phyloP scores from a whole-genome alignment of 1,284 basidiomycete species.

The Naganishia liquefaciens region DNA sequence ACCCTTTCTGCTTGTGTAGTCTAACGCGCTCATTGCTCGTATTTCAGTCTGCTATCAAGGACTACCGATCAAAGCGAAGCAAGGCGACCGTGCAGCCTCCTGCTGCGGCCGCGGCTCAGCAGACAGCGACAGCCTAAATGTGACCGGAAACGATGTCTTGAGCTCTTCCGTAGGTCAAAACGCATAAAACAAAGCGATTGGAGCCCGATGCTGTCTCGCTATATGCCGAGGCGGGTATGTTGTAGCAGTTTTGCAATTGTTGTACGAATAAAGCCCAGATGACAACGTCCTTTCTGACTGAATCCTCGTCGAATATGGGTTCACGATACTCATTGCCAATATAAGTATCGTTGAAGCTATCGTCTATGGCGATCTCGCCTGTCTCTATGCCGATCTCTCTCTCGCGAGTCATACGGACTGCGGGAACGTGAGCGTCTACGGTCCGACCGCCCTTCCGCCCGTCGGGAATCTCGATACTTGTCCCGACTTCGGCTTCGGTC shows the following conservation, averaged over 20 bases:
- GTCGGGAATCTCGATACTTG: slow-evolving; percentile 20
- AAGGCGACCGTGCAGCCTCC: slow-evolving; percentile 38
- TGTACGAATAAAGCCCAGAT: slow-evolving; percentile 12
- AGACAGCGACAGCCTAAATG: slow-evolving; percentile 17
- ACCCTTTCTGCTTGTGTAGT: not conserved
- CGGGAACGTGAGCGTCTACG: slow-evolving; percentile 18
- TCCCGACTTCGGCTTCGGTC: slow-evolving; percentile 30
- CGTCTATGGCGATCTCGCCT: slow-evolving; percentile 21
- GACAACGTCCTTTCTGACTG: not conserved
- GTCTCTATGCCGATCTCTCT: slow-evolving; percentile 36
- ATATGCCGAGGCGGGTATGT: too few relatives aligned
- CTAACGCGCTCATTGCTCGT: not conserved
- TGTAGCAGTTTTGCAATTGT: slow-evolving; percentile 1
- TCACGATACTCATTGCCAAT: not conserved
- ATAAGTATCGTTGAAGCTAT: not conserved
- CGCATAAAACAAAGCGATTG: not conserved
- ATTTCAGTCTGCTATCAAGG: slow-evolving; percentile 78
- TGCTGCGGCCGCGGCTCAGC: slow-evolving; percentile 2
- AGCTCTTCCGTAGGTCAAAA: not conserved
- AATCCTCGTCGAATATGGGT: not conserved
- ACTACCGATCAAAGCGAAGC: slow-evolving; percentile 79
- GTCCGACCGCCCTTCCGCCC: slow-evolving; percentile 31
- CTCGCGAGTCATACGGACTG: slow-evolving; percentile 33
- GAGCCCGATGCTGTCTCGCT: not conserved
- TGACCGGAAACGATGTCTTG: not conserved